Conservation (phyloP, 1,284 basidiomycete species). For the Ceraceosorus bombacis region DNA sequence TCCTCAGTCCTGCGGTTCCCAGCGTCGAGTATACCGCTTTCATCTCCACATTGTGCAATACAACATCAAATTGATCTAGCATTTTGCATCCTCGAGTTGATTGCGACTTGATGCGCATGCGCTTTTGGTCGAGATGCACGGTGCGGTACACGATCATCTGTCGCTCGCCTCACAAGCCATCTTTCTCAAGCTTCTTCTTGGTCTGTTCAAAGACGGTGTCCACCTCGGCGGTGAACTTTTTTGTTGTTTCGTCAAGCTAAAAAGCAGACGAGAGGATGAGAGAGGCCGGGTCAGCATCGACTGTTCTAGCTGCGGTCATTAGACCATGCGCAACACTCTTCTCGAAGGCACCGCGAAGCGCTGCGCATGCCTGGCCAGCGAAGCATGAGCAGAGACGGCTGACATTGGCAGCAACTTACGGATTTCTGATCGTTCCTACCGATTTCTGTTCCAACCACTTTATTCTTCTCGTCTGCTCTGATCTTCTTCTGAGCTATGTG, state of each 20-base stretch:
- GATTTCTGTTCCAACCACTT: slow-evolving; percentile 37
- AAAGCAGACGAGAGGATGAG: neutral
- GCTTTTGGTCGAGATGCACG: too few relatives aligned
- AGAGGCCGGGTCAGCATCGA: neutral
- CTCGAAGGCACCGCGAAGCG: neutral
- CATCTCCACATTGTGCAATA: too few relatives aligned
- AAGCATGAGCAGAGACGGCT: too few relatives aligned
- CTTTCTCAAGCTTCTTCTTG: slow-evolving; percentile 22
- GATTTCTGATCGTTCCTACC: slow-evolving; percentile 35
- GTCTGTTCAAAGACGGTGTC: slow-evolving; percentile 36
- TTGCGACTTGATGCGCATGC: too few relatives aligned
- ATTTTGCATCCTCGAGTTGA: too few relatives aligned
- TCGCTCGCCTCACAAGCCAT: too few relatives aligned
- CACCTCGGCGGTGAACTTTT: slow-evolving; percentile 27
- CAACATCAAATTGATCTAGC: too few relatives aligned
- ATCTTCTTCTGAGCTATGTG: slow-evolving; percentile 45
- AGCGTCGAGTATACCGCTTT: too few relatives aligned
- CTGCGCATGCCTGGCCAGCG: neutral
- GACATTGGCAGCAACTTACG: slow-evolving; percentile 6
- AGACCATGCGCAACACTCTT: neutral
- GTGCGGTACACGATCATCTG: too few relatives aligned
- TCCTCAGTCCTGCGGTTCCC: too few relatives aligned
- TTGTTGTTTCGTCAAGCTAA: slow-evolving; percentile 34
- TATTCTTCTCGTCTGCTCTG: slow-evolving; percentile 37
- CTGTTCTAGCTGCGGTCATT: too few relatives aligned